phyloP scores from a whole-genome alignment of 1,284 basidiomycete genomes.

The Ganoderma leucocontextum region DNA sequence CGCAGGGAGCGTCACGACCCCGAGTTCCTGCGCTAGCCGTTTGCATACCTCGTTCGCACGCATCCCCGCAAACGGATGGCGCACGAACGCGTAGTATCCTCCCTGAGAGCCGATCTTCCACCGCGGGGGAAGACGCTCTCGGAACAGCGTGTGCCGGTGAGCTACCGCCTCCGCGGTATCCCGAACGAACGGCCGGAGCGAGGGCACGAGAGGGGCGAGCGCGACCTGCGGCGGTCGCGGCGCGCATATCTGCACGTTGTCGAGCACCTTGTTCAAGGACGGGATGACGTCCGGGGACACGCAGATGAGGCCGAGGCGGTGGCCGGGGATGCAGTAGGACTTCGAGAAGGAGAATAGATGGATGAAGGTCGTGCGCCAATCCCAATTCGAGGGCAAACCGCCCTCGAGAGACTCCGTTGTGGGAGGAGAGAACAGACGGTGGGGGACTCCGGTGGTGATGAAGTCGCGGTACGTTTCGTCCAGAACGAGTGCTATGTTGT shows the following conservation, averaged over 20 bases:
- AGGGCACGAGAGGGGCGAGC: constrained; percentile 62
- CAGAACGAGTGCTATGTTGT: constrained; percentile 78
- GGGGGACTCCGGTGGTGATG: constrained; percentile 61
- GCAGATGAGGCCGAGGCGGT: constrained; percentile 83
- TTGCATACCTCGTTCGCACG: constrained; percentile 64
- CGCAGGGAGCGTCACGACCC: constrained; percentile 75
- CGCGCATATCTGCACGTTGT: constrained; percentile 85
- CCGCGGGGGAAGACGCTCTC: constrained; percentile 48
- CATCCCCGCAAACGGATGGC: constrained; percentile 68
- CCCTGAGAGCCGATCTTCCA: constrained; percentile 77
- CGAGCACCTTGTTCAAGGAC: constrained; percentile 62
- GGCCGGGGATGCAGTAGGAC: constrained; percentile 86
- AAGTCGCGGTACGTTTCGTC: constrained; percentile 94
- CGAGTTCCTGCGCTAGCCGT: constrained; percentile 66
- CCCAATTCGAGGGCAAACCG: constrained; percentile 39
- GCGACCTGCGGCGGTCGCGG: constrained; percentile 78
- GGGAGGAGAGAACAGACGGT: constrained; percentile 55
- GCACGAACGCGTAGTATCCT: constrained; percentile 81
- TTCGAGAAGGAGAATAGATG: constrained; percentile 87
- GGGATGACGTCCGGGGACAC: constrained; percentile 66
- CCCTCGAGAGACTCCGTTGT: neutral
- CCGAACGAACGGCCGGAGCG: constrained; percentile 63
- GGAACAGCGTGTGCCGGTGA: constrained; percentile 70
- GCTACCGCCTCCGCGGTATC: constrained; percentile 59
- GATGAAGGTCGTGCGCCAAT: constrained; percentile 73